Conservation (phyloP, 371 early-diverging fungal genomes). For the Mortierella sp. region DNA sequence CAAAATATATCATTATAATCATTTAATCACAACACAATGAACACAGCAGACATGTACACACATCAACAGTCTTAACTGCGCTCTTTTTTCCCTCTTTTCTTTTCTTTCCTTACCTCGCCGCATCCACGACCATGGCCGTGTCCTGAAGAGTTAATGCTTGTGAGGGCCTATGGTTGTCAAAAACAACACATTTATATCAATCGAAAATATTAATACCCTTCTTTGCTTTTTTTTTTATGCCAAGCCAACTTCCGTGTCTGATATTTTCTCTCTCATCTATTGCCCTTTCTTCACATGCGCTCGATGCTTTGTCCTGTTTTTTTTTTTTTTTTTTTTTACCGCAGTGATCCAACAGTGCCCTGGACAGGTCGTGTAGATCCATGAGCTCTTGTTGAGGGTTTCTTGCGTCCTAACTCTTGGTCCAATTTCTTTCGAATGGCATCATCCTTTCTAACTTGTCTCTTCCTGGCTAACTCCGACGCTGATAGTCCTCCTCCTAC, state of each 20-base stretch:
- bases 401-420: slow-evolving; percentile 74
- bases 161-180: slow-evolving; percentile 29
- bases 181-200: neutral
- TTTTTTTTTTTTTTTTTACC: slow-evolving; percentile 51
- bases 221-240: too few relatives aligned
- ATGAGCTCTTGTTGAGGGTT: slow-evolving; percentile 32
- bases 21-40: neutral
- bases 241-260: too few relatives aligned
- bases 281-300: neutral
- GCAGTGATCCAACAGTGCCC: slow-evolving; percentile 82
- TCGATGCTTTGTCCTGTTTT: neutral
- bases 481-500: slow-evolving; percentile 8
- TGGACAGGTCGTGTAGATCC: slow-evolving; percentile 44
- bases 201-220: neutral
- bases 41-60: neutral
- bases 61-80: too few relatives aligned
- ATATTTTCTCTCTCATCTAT: neutral
- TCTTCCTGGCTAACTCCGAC: slow-evolving; percentile 45
- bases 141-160: slow-evolving; percentile 45
- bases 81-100: too few relatives aligned
- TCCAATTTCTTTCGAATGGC: slow-evolving; percentile 80
- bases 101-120: slow-evolving; percentile 43
- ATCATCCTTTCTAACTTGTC: slow-evolving; percentile 58
- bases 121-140: slow-evolving; percentile 47
- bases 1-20: neutral